Evolutionary conservation across 177 flowering plant genomes (phyloP).

Genomic region (Vitis hybrid): DNA sequence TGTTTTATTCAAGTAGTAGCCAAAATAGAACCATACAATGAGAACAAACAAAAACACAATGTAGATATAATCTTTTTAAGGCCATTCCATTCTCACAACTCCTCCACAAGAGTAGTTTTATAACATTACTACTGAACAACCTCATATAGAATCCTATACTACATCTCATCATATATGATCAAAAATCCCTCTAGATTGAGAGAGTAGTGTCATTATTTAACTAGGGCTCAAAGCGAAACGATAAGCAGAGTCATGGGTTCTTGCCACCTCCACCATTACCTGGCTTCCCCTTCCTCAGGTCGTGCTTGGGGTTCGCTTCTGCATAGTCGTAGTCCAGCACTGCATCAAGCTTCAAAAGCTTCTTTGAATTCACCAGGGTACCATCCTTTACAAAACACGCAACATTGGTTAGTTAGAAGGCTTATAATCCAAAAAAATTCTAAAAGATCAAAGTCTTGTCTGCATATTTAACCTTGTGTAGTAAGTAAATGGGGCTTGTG

Average conservation of each 20-base stretch:
- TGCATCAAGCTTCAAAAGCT: conserved; percentile 23
- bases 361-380: conserved; percentile 31
- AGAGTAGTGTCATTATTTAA: background rate
- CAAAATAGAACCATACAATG: conserved; percentile 1
- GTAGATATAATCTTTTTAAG: background rate
- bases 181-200: conserved; percentile 3
- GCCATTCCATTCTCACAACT: background rate
- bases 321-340: conserved; percentile 57
- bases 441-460: too few species aligned
- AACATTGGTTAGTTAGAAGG: background rate
- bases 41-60: background rate
- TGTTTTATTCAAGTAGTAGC: background rate
- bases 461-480: conserved; percentile 19
- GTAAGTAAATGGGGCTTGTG: conserved; percentile 4
- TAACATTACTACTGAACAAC: background rate
- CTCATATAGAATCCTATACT: conserved; percentile 1
- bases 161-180: conserved; percentile 2
- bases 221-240: background rate
- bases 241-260: conserved; percentile 20
- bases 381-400: conserved; percentile 14
- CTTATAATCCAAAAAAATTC: background rate
- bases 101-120: background rate
- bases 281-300: conserved; percentile 45
- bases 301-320: conserved; percentile 60
- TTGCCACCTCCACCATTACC: conserved; percentile 24